These are phyloP conservation scores for Phaeoacremonium minimum DNA, from an alignment of 2,329 filamentous ascomycete genomes.

Conservation along the genomic window DNA sequence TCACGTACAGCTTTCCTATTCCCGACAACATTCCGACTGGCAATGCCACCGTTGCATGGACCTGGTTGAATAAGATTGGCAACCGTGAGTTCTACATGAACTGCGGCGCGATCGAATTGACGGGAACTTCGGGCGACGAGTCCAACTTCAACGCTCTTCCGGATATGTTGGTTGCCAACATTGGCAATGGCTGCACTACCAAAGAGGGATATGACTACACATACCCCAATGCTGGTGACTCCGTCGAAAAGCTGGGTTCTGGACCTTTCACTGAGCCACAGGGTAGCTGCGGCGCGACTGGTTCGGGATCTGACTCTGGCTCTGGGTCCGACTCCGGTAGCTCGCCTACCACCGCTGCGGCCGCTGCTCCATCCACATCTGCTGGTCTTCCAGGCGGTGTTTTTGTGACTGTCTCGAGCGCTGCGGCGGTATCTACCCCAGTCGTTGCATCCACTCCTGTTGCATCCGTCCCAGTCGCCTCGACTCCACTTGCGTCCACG, in stretches of 20 bases:
- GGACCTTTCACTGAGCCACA: constrained; percentile 24
- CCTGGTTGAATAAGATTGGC: constrained; percentile 89
- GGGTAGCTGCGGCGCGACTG: constrained; percentile 18
- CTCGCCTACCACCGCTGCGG: constrained; percentile 12
- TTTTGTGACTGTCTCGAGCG: constrained; percentile 28
- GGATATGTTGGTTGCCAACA: constrained; percentile 72
- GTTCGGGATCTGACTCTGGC: constrained; percentile 16
- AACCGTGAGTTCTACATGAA: constrained; percentile 99
- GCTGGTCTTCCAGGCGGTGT: constrained; percentile 28
- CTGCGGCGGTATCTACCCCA: constrained; percentile 4
- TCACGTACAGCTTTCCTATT: constrained; percentile 65
- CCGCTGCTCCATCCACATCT: constrained; percentile 11
- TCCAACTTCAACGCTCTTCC: constrained; percentile 60
- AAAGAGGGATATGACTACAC: constrained; percentile 49
- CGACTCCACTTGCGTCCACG: constrained; percentile 7
- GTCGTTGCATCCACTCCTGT: constrained; percentile 13
- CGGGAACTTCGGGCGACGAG: constrained; percentile 42
- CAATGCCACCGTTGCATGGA: constrained; percentile 81
- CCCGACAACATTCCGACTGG: constrained; percentile 70
- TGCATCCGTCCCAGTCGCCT: constrained; percentile 9
- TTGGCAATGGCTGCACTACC: constrained; percentile 51
- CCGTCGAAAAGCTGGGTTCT: constrained; percentile 43
- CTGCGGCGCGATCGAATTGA: constrained; percentile 72
- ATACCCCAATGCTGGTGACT: constrained; percentile 66
- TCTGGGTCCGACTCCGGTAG: constrained; percentile 10